Evolutionary conservation across 345 rosid genomes (phyloP), one percentile per base, ranked within the genome.

Genomic region (Lumnitzera littorea): DNA sequence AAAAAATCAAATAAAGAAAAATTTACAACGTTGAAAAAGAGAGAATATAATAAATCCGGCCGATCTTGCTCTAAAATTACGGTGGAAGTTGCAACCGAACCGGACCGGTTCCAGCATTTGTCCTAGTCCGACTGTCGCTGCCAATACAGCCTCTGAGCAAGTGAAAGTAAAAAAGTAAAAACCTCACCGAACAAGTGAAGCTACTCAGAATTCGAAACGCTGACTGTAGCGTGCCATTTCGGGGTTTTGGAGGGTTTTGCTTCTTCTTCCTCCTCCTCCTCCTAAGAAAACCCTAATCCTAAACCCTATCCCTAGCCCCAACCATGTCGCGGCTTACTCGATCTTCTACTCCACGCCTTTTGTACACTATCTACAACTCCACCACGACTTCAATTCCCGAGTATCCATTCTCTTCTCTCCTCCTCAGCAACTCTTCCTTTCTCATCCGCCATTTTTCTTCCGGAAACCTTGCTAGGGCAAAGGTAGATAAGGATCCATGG

Each of bases 401-500:
- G 15, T 86, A 92, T 20, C 82, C 84, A 17, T 47, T 79, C 9
- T 31, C 87, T 53, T 79, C 85, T n/a, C 89, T 88, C 57, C 78
- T 86, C 55, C 62, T 62, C 3, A 86, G 91, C 2, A 77, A 72
- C 69, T 77, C 82, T 36, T 36, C 43, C 43, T 36, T 36, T 65
- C 81, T 69, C 43, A 64, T 74, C 51, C 89, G 96, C 6, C 86
- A 74, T 24, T 85, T 86, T 72, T 84, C 97, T 15, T 52, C 86
- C 13, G 88, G 88, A 27, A 95, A 65, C 76, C 70, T 71, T 48
- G 89, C 95, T 2, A 91, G 92, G 41, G 86, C 80, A 53, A 89
- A 87, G 64, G 96, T 81, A 6, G 89, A 84, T 25, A 91, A 91
- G 62, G 94, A 88, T 23, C 83, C 89, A 60, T 88, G 89, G 94